Conservation (phyloP, 2,329 filamentous ascomycete genomes). For the Colletotrichum spaethianum region DNA sequence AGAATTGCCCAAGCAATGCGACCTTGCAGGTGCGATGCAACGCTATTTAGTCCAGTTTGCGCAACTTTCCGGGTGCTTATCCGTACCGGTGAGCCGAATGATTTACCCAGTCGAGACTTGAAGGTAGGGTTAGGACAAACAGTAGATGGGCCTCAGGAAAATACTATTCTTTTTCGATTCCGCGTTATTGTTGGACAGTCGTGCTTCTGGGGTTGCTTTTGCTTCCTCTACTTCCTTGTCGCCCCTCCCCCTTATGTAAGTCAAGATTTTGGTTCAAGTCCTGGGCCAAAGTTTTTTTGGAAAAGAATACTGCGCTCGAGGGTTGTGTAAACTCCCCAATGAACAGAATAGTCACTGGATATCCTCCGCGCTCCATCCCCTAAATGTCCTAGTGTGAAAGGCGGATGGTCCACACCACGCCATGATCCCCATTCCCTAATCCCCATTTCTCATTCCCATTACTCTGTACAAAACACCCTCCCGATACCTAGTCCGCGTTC, state of each 20-base stretch:
- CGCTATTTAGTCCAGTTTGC: background rate
- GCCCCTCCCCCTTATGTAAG: too few species aligned
- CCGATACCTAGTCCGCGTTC: background rate
- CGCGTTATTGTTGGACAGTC: background rate
- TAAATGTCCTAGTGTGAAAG: constrained; percentile 11
- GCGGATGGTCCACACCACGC: background rate
- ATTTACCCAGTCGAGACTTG: background rate
- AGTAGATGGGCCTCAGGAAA: background rate
- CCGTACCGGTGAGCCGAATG: constrained; percentile 9
- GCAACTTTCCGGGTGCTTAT: background rate
- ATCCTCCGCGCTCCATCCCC: background rate
- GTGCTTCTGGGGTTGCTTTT: background rate
- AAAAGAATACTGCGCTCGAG: background rate
- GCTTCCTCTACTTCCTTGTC: background rate
- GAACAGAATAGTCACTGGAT: constrained; percentile 1
- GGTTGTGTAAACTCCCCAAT: background rate
- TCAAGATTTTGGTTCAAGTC: background rate
- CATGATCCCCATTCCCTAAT: constrained; percentile 11
- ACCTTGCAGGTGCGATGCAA: constrained; percentile 3
- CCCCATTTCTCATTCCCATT: background rate
- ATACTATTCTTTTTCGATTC: background rate
- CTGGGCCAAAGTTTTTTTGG: too few species aligned
- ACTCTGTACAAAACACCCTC: background rate
- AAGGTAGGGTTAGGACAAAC: background rate
- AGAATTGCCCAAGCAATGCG: background rate